Percentiles rank a stretch among this genome's conserved stretches.
phyloP scores from a whole-genome alignment of 129 eudicot species.

The Dittrichia graveolens region DNA sequence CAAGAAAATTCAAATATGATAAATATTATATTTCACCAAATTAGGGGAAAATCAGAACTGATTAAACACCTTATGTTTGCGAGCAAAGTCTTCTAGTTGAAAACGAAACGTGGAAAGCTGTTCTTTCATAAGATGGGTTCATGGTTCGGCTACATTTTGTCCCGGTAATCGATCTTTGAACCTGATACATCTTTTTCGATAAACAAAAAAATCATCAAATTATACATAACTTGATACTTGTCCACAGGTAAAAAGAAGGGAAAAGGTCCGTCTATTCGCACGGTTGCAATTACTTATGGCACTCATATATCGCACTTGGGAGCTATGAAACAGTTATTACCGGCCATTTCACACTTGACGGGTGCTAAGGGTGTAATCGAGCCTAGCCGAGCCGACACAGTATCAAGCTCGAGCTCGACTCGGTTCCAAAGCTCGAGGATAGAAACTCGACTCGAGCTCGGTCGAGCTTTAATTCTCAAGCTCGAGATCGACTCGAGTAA shows the following conservation, averaged over 20 bases:
- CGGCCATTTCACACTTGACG: too few species aligned
- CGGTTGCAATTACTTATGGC: too few species aligned
- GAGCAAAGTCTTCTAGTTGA: constrained; percentile 96
- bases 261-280: too few species aligned
- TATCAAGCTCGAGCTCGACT: too few species aligned
- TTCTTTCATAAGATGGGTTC: constrained; percentile 95
- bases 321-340: too few species aligned
- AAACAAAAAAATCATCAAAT: neutral
- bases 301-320: too few species aligned
- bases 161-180: constrained; percentile 74
- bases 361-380: too few species aligned
- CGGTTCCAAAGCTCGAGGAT: too few species aligned
- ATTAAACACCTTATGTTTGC: constrained; percentile 80
- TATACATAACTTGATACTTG: neutral
- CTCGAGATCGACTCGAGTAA: too few species aligned
- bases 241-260: neutral
- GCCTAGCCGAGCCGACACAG: too few species aligned
- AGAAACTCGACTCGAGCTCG: too few species aligned
- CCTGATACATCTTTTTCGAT: constrained; percentile 40
- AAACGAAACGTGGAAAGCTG: constrained; percentile 93
- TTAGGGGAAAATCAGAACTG: neutral
- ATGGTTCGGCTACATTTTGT: constrained; percentile 88
- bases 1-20: neutral
- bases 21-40: neutral
- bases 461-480: too few species aligned